Evolutionary conservation across 192 early-diverging fungal species (phyloP).

Genomic region (Cetraspora pellucida): DNA sequence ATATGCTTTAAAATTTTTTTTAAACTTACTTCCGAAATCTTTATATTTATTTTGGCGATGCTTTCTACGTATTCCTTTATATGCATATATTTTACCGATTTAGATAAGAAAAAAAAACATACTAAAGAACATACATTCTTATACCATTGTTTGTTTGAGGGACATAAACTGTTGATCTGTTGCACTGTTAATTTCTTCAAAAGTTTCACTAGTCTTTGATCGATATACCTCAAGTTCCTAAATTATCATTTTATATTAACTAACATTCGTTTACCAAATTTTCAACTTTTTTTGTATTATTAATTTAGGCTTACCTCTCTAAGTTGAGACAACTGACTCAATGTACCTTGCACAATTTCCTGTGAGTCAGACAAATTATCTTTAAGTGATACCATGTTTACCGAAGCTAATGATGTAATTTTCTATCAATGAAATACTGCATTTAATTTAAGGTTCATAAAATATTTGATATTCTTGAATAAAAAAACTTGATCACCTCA

Average conservation of each 20-base stretch:
- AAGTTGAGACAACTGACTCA: neutral
- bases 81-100: neutral
- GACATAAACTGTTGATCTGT: neutral
- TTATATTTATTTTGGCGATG: neutral
- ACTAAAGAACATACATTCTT: too few species aligned
- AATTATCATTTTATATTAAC: neutral
- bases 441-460: neutral
- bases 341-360: neutral
- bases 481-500: constrained; percentile 12
- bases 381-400: constrained; percentile 5
- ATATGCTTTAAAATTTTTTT: neutral
- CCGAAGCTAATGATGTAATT: neutral
- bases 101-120: neutral
- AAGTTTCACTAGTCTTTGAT: neutral
- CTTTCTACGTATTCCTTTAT: neutral
- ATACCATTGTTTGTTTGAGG: neutral
- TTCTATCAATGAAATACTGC: neutral
- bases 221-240: constrained; percentile 7
- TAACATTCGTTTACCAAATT: too few species aligned
- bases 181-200: neutral
- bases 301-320: neutral
- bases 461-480: neutral
- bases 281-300: too few species aligned
- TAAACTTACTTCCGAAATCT: neutral
- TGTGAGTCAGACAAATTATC: constrained; percentile 1